Evolutionary conservation across 805 yeast genomes (phyloP), one percentile per base, ranked within the genome.

Genomic region (Yarrowia porcina): DNA sequence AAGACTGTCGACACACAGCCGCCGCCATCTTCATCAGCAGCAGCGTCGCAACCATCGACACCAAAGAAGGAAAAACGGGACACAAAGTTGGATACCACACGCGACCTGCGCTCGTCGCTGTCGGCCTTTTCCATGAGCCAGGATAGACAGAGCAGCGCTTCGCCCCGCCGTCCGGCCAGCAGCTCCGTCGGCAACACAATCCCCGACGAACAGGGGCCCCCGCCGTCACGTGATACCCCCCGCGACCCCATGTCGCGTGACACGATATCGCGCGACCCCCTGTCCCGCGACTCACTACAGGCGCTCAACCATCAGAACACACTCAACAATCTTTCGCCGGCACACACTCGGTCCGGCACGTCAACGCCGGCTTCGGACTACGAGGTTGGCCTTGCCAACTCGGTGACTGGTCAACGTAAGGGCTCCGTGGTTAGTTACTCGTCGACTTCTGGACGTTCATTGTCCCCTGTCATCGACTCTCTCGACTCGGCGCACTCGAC

Each of bases 381-480:
- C 33, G 59, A 52, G 23, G 59, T 52, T 2, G 59, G 59, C 2
- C 23, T 52, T 13, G 59, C 44, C 21, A 52, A 27, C 44, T 23
- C 33, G 2, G 59, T 36, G 15, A 9, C 59, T 3, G 59, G 59
- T n/a, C 59, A 52, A 8, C 32, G 44, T 8, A 66, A 66, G 44
- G 68, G 66, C 28, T 66, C 68, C 13, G 65, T 65, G 2, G 66
- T 65, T 15, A 64, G 67, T 36, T 66, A 64, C 47, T 61, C 62
- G 35, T 66, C 68, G 20, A 61, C 66, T 6, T 61, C 62, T 9
- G 64, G 64, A 17, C 64, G 64, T 3, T 66, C 64, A 2, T 42
- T 33, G 7, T 44, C 60, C 10, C 47, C 63, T 18, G 64, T 36
- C 11, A 54, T 63, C 27, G 38, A 45, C 33, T 42, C 60, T 15